phyloP scores from a whole-genome alignment of 2,329 filamentous ascomycete genomes.

The Epichloe hybrida region DNA sequence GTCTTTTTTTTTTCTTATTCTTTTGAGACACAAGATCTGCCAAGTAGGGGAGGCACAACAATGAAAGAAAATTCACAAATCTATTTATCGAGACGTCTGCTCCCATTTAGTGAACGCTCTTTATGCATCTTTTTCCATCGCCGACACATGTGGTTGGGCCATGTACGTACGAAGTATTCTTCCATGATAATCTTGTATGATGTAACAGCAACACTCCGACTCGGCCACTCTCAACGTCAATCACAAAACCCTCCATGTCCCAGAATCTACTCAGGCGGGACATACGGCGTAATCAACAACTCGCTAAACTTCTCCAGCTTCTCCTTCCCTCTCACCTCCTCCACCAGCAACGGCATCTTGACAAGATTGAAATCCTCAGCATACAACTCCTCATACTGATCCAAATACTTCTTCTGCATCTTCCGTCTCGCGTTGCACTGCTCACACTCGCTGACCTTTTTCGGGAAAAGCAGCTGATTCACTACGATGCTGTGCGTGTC shows the following conservation, averaged over 20 bases:
- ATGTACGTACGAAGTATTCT: too few species aligned
- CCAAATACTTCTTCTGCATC: slow-evolving; percentile 99
- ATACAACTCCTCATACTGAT: slow-evolving; percentile 97
- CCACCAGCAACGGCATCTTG: slow-evolving; percentile 90
- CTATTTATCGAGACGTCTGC: background rate
- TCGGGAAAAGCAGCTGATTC: slow-evolving; percentile 92
- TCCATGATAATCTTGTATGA: background rate
- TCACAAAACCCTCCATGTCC: background rate
- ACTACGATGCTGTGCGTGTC: slow-evolving; percentile 97
- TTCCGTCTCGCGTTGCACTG: slow-evolving; percentile 90
- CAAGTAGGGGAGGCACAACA: background rate
- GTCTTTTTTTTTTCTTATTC: too few species aligned
- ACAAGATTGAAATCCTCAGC: slow-evolving; percentile 95
- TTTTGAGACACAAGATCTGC: background rate
- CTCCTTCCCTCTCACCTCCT: slow-evolving; percentile 93
- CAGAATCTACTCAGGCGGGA: slow-evolving; percentile 41
- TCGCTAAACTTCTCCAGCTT: slow-evolving; percentile 81
- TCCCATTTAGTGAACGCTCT: background rate
- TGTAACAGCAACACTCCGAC: background rate
- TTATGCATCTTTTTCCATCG: too few species aligned
- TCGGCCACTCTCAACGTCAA: background rate
- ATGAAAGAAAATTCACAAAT: background rate
- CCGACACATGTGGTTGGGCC: too few species aligned
- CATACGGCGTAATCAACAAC: slow-evolving; percentile 66
- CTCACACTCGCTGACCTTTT: slow-evolving; percentile 71